Base-by-base conservation (phyloP, 306 rosid species). In the Gillenia trifoliata region DNA sequence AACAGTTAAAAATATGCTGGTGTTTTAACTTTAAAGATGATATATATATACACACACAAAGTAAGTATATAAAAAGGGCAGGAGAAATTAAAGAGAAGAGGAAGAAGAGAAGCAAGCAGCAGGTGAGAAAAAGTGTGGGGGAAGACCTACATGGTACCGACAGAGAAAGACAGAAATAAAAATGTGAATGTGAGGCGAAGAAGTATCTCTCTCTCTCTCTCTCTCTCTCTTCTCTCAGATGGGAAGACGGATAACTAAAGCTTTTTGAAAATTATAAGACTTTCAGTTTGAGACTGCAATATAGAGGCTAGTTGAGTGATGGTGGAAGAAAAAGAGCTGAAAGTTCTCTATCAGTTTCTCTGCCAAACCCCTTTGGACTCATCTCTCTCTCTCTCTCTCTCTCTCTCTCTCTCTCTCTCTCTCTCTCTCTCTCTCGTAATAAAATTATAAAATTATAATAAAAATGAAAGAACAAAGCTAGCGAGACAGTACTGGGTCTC, bases 341-440 rank as follows among this genome's bases (percentile, higher is more conserved):
- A 91, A 92, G 95, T 92, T 92, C 91, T 90, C 99, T 94, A 90
- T 94, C 97, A 90, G 99, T 94, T 92, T 82, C 57, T 90, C 96
- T 92, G 98, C 94, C 98, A 90, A 89, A 56, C 83, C 62, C 50
- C 77, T 82, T 64, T 50, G 78, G 77, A 71, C 84, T 57, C 83
- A 72, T 71, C 85, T 63, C 82, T 41, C 71, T 77, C 81, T 75
- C 78, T 40, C 78, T 66, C 41, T 75, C 68, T 74, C 68, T 36
- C 79, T 47, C 73, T 75, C 78, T 65, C 75, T 43, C 78, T 40
- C 70, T 40, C 45, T 40, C 45, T 40, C 10, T n/a, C 45, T 40
- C 45, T 40, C 75, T 61, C 65, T 40, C 79, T 65, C 78, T n/a
- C n/a, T n/a, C n/a, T n/a, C n/a, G n/a, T n/a, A 15, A 45, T 45